Percentiles rank a stretch among this genome's conserved stretches.
These are phyloP conservation scores for Monilinia aucupariae DNA, from an alignment of 2,329 filamentous ascomycete genomes.

Conservation along the genomic window DNA sequence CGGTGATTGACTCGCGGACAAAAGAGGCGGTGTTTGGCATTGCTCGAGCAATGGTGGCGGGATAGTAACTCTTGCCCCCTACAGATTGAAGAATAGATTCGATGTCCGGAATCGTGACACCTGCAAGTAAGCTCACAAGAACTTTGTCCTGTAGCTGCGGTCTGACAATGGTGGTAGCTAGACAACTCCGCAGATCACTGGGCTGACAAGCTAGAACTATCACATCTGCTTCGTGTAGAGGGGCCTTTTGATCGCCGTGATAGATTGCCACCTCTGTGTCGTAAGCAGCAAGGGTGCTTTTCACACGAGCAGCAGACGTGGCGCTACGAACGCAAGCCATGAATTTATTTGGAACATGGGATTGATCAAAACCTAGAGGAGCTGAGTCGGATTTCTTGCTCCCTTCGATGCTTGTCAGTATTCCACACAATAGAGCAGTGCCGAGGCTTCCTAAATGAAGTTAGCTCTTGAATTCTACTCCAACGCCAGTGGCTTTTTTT, in stretches of 20 bases:
- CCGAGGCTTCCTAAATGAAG: conserved; percentile 11
- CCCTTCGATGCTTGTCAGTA: conserved; percentile 12
- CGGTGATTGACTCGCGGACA: conserved; percentile 9
- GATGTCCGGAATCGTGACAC: conserved; percentile 10
- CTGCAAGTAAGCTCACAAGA: conserved; percentile 10
- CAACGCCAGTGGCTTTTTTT: neutral
- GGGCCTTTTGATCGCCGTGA: conserved; percentile 68
- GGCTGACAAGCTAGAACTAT: conserved; percentile 67
- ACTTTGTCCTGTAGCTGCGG: conserved; percentile 9
- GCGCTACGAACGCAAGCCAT: conserved; percentile 42
- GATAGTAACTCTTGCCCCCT: conserved; percentile 6
- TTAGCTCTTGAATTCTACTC: neutral
- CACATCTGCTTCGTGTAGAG: conserved; percentile 59
- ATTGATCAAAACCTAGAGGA: neutral
- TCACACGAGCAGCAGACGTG: conserved; percentile 50
- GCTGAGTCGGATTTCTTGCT: conserved; percentile 3
- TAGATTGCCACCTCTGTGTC: conserved; percentile 62
- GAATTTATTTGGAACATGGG: conserved; percentile 3
- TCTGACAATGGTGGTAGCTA: conserved; percentile 37
- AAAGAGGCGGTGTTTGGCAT: conserved; percentile 13
- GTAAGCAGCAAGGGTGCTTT: conserved; percentile 60
- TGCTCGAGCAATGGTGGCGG: conserved; percentile 4
- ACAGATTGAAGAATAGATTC: conserved; percentile 5
- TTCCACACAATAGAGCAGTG: conserved; percentile 12
- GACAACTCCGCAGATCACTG: conserved; percentile 65